These are phyloP conservation scores for Neovahlkampfia damariscottae DNA, from an alignment of 78 protist species.

Conservation along the genomic window DNA sequence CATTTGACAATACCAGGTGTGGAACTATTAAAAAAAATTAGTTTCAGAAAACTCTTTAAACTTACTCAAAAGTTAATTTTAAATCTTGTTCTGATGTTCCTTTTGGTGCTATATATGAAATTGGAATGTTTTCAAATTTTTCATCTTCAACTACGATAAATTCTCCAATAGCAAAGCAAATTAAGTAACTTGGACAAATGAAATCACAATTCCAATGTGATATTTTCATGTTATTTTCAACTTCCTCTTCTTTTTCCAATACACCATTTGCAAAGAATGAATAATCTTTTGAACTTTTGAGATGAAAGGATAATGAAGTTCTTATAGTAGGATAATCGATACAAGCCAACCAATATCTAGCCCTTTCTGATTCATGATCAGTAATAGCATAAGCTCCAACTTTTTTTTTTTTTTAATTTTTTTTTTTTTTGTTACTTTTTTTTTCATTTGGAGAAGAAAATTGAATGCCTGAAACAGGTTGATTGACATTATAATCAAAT, in stretches of 20 bases:
- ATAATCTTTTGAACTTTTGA: not conserved
- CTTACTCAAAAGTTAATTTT: not conserved
- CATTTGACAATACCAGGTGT: not conserved
- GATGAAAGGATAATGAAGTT: not conserved
- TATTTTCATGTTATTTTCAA: not conserved
- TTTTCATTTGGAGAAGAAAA: no score
- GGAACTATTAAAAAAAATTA: not conserved
- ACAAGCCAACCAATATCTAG: constrained; percentile 6
- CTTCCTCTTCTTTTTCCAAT: not conserved
- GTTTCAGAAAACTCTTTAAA: not conserved
- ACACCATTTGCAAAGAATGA: not conserved
- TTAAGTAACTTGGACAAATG: not conserved
- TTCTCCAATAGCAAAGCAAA: not conserved
- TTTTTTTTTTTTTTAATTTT: no score
- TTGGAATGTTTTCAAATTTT: not conserved
- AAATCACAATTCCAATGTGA: not conserved
- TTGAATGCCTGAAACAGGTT: not conserved
- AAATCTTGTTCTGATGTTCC: not conserved
- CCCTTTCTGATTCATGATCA: not conserved
- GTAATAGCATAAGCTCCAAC: not conserved
- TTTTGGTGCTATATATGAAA: not conserved
- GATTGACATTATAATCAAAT: not conserved
- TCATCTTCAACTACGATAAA: not conserved
- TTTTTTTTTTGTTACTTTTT: no score
- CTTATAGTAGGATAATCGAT: not conserved